Evolutionary conservation across 2,329 filamentous ascomycete species (phyloP).

Genomic region (Aspergillus quadricinctus): DNA sequence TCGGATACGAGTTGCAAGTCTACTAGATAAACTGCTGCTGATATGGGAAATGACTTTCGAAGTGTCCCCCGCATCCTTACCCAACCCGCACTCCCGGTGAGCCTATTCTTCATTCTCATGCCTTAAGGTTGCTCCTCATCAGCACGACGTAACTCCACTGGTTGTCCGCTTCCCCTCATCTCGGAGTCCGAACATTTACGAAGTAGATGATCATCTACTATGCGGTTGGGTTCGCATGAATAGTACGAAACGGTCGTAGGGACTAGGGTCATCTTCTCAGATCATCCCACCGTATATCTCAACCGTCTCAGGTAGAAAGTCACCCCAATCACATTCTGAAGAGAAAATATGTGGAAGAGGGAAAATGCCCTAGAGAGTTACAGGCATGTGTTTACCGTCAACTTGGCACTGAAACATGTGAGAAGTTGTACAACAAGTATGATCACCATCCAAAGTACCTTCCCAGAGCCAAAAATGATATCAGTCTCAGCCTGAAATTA

Average conservation of each 20-base stretch:
- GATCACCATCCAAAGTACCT: background rate
- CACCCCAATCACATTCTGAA: no score
- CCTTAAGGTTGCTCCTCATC: background rate
- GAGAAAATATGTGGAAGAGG: no score
- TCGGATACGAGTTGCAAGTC: background rate
- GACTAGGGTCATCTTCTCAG: background rate
- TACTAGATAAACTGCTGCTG: no score
- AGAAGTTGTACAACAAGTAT: background rate
- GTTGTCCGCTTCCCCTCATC: background rate
- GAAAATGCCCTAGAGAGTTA: background rate
- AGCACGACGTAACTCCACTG: background rate
- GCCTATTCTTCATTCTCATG: constrained; percentile 2
- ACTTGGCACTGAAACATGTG: background rate
- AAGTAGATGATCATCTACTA: background rate
- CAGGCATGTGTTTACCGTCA: background rate
- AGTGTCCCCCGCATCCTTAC: constrained; percentile 17
- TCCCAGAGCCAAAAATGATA: background rate
- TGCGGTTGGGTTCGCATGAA: background rate
- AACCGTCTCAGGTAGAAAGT: background rate
- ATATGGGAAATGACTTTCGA: background rate
- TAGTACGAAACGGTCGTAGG: background rate
- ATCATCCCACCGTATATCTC: background rate
- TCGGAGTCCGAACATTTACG: background rate
- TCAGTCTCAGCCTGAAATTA: background rate
- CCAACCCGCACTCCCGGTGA: constrained; percentile 24